Conservation (phyloP, 805 yeast species). For the Ogataea siamensis region DNA sequence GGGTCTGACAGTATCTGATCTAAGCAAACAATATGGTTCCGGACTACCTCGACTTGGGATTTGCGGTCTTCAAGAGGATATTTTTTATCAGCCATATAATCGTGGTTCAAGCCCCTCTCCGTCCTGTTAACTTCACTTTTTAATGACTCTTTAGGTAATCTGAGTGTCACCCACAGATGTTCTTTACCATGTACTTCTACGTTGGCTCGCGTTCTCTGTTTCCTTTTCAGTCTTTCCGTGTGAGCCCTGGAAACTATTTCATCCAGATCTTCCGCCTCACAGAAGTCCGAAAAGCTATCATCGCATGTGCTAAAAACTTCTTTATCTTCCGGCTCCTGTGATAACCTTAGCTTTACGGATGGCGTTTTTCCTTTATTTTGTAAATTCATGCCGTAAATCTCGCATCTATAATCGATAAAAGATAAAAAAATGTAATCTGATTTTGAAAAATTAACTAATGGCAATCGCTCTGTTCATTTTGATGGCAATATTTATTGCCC, state of each 20-base stretch:
- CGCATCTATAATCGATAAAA: too few species aligned
- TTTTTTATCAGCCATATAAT: too few species aligned
- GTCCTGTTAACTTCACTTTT: too few species aligned
- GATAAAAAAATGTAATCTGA: too few species aligned
- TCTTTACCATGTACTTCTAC: not conserved
- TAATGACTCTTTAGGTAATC: conserved; percentile 5
- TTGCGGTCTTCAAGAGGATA: conserved; percentile 3
- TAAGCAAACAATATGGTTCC: conserved; percentile 6
- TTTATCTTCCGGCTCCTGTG: conserved; percentile 1
- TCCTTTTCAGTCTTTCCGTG: conserved; percentile 10
- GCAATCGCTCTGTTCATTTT: conserved; percentile 18
- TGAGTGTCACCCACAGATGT: conserved; percentile 14
- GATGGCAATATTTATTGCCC: conserved; percentile 22
- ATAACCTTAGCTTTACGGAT: conserved; percentile 3
- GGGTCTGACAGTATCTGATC: conserved; percentile 14
- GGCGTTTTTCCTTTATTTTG: not conserved
- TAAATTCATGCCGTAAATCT: not conserved
- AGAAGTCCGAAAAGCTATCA: conserved; percentile 9
- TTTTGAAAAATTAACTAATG: conserved; percentile 7
- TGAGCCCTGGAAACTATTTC: conserved; percentile 18
- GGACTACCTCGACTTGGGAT: conserved; percentile 7
- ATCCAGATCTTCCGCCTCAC: conserved; percentile 17
- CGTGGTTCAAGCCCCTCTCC: too few species aligned
- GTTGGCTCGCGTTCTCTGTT: not conserved
- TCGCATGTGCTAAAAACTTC: too few species aligned